Evolutionary conservation across 805 yeast species (phyloP).

Genomic region (Myxozyma monticola): DNA sequence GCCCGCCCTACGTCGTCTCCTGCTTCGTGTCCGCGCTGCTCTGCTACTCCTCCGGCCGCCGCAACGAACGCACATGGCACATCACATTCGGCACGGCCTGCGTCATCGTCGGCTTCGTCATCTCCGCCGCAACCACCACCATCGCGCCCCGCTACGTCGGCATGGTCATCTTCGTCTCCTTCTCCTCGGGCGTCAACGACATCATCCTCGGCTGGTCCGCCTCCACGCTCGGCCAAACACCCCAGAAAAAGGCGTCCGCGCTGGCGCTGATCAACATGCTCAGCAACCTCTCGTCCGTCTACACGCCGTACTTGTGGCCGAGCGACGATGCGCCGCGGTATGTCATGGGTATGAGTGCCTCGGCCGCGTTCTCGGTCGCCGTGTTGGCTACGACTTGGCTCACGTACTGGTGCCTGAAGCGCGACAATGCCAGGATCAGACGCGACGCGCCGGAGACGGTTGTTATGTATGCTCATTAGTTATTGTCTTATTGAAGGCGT

Average conservation of each 20-base stretch:
- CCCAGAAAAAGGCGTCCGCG: slow-evolving; percentile 44
- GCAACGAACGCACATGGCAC: slow-evolving; percentile 27
- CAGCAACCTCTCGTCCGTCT: slow-evolving; percentile 19
- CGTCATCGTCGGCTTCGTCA: slow-evolving; percentile 10
- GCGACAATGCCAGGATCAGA: slow-evolving; percentile 15
- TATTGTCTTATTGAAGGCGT: no score
- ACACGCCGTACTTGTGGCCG: slow-evolving; percentile 21
- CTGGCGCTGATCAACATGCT: slow-evolving; percentile 41
- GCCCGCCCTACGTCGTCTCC: slow-evolving; percentile 58
- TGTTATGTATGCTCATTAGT: slow-evolving; percentile 16
- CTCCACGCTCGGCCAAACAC: slow-evolving; percentile 49
- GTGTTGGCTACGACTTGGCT: slow-evolving; percentile 8
- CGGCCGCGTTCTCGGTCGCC: slow-evolving; percentile 11
- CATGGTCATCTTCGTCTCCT: slow-evolving; percentile 19
- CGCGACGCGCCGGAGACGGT: slow-evolving; percentile 11
- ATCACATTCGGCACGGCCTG: slow-evolving; percentile 3
- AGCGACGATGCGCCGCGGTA: slow-evolving; percentile 8
- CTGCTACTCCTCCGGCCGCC: slow-evolving; percentile 33
- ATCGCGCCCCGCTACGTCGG: slow-evolving; percentile 20
- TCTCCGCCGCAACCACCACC: slow-evolving; percentile 8
- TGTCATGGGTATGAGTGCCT: slow-evolving; percentile 10
- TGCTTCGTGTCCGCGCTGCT: slow-evolving; percentile 46
- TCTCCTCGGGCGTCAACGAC: slow-evolving; percentile 26
- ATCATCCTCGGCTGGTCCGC: slow-evolving; percentile 23
- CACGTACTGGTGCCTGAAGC: background rate